Evolutionary conservation across 2,329 filamentous ascomycete genomes (phyloP).

Genomic region (Aspergillus pseudoterreus): DNA sequence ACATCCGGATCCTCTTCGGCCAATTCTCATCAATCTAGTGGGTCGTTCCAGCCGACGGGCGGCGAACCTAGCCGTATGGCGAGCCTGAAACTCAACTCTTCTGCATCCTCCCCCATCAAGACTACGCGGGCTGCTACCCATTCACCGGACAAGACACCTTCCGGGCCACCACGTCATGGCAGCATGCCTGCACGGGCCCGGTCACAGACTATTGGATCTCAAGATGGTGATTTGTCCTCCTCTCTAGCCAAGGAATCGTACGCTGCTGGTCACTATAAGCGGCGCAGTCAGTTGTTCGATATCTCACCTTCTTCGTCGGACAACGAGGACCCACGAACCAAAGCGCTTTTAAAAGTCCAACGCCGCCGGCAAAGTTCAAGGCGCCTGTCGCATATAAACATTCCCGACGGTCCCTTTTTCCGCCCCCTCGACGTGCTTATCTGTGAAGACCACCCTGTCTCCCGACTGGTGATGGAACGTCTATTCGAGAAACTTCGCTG

Average conservation of each 20-base stretch:
- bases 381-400: slow-evolving; percentile 83
- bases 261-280: slow-evolving; percentile 72
- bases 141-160: slow-evolving; percentile 59
- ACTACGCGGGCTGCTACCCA: slow-evolving; percentile 38
- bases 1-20: slow-evolving; percentile 85
- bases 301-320: slow-evolving; percentile 97
- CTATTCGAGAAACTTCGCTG: slow-evolving; percentile 92
- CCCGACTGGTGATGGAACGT: slow-evolving; percentile 97
- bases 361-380: slow-evolving; percentile 92
- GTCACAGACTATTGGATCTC: slow-evolving; percentile 89
- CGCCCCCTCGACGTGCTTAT: slow-evolving; percentile 90
- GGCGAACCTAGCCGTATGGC: slow-evolving; percentile 67
- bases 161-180: slow-evolving; percentile 59
- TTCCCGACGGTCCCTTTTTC: slow-evolving; percentile 80
- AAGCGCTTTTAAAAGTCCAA: slow-evolving; percentile 86
- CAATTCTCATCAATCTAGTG: slow-evolving; percentile 72
- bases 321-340: slow-evolving; percentile 90
- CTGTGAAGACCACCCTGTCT: slow-evolving; percentile 96
- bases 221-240: slow-evolving; percentile 76
- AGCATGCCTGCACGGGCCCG: slow-evolving; percentile 66
- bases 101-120: slow-evolving; percentile 53
- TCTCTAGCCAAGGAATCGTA: slow-evolving; percentile 59
- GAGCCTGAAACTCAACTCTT: slow-evolving; percentile 49
- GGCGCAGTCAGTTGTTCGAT: slow-evolving; percentile 90
- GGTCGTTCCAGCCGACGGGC: slow-evolving; percentile 65